Evolutionary conservation across 1,284 basidiomycete species (phyloP).

Genomic region (Cerioporus squamosus): DNA sequence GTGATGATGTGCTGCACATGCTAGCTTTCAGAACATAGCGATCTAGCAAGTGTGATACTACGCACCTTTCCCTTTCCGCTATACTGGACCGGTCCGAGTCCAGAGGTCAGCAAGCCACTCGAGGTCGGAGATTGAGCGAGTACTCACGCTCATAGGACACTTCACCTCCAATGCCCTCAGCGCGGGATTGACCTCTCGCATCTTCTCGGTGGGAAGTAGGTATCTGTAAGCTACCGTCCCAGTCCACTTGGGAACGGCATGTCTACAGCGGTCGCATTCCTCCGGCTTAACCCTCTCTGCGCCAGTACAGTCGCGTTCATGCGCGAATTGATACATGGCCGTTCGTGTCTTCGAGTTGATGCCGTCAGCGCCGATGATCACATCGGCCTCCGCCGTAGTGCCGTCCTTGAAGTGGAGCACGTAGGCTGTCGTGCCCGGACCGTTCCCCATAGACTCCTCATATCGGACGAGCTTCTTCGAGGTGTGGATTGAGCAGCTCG

Average conservation of each 20-base stretch:
- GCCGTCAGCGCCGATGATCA: conserved; percentile 28
- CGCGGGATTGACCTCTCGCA: conserved; percentile 19
- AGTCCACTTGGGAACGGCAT: conserved; percentile 20
- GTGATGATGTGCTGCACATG: conserved; percentile 21
- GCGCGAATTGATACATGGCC: conserved; percentile 17
- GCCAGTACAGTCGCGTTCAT: conserved; percentile 11
- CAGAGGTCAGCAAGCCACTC: not conserved
- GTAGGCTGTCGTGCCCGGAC: not conserved
- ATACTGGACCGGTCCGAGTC: conserved; percentile 5
- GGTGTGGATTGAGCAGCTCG: conserved; percentile 39
- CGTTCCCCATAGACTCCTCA: conserved; percentile 1
- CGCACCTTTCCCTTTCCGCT: conserved; percentile 21
- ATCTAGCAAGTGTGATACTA: not conserved
- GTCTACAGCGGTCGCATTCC: conserved; percentile 15
- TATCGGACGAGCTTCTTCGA: conserved; percentile 37
- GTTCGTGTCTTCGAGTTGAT: conserved; percentile 18
- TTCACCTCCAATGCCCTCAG: conserved; percentile 13
- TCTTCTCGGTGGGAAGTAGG: conserved; percentile 14
- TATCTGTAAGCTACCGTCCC: conserved; percentile 21
- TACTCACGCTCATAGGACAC: conserved; percentile 15
- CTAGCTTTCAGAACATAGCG: not conserved
- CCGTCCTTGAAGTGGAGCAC: conserved; percentile 26
- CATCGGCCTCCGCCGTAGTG: conserved; percentile 21
- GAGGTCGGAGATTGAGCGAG: not conserved
- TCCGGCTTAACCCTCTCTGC: not conserved